Evolutionary conservation across 2,329 filamentous ascomycete genomes (phyloP), one percentile per base, ranked within the genome.

Genomic region (Fusarium sp.): DNA sequence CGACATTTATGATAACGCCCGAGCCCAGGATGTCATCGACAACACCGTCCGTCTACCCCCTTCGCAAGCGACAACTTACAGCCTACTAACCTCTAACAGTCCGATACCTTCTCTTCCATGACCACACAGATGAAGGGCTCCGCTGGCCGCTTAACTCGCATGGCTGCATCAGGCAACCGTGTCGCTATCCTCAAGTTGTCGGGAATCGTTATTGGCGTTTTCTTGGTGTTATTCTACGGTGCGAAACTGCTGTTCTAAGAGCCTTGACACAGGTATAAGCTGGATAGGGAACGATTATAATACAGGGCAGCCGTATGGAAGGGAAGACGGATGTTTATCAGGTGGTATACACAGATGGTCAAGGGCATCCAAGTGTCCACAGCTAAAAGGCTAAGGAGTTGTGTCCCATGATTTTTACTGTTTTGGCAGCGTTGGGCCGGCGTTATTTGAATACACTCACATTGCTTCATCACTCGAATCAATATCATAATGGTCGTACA

Each of bases 1-100:
- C 73, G 94, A 99, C 85, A 99, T 99, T 79, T 98, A 98, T 87
- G 95, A 98, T 84, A 94, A 96, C 81, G 96, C 96, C 54, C 90
- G 94, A 65, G 90, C 93, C 76, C 95, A 98, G 77, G 90, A 93
- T 74, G 89, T 97, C 71, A 93, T 99, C 75, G 94, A 99, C 83
- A 91, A 90, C 78, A 95, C 93, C 42, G 94, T 97, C 87, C 65
- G 90, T 73, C 41, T 36, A 41, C 42, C 38, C 31, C 62, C n/a
- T 47, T 29, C 22, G 41, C 35, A 46, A 29, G 17, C 49, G 25
- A 29, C 41, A 35, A 45, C 27, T 15, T 31, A 44, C 31, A 49
- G 45, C 35, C 56, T 46, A 25, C 66, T 76, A 58, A 74, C 52
- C 42, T 46, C 39, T 27, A 50, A 52, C 71, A 96, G 92, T 92